A percentile compares a stretch with the other conserved stretches of the same genome.
phyloP scores from a whole-genome alignment of 805 yeast genomes.

The Hanseniaspora singularis region DNA sequence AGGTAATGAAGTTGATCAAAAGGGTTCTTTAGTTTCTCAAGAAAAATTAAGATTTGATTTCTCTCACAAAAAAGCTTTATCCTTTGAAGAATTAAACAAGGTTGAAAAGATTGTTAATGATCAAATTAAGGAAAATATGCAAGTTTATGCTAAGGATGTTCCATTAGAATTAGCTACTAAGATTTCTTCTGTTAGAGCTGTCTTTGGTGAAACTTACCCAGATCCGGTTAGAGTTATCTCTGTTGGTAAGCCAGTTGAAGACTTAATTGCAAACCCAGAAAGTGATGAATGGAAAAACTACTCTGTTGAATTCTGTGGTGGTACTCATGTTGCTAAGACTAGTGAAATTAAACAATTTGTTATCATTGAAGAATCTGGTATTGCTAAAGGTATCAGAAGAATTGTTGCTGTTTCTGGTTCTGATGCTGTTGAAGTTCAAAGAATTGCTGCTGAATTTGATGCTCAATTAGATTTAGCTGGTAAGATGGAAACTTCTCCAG shows the following conservation, averaged over 20 bases:
- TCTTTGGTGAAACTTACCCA: constrained; percentile 97
- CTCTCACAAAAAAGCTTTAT: constrained; percentile 77
- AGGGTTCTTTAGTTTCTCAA: constrained; percentile 91
- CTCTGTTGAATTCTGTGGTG: constrained; percentile 97
- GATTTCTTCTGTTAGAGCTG: constrained; percentile 86
- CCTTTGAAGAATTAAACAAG: constrained; percentile 54
- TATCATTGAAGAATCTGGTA: constrained; percentile 87
- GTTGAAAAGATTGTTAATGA: constrained; percentile 67
- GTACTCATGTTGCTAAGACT: constrained; percentile 89
- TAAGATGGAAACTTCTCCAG: constrained; percentile 55
- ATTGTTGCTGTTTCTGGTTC: constrained; percentile 92
- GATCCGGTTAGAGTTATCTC: constrained; percentile 98
- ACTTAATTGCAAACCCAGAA: constrained; percentile 56
- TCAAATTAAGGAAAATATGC: constrained; percentile 55
- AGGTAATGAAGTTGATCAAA: constrained; percentile 85
- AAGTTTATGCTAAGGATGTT: constrained; percentile 77
- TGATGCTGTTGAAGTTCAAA: constrained; percentile 83
- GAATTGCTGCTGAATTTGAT: constrained; percentile 62
- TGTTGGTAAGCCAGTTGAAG: constrained; percentile 82
- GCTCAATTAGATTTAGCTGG: constrained; percentile 47
- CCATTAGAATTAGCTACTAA: constrained; percentile 57
- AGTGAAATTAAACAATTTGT: constrained; percentile 87
- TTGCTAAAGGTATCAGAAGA: constrained; percentile 97
- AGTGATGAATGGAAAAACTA: constrained; percentile 62
- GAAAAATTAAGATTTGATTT: constrained; percentile 95